Evolutionary conservation across 306 rosid genomes (phyloP).

Genomic region (Sesbania bispinosa): DNA sequence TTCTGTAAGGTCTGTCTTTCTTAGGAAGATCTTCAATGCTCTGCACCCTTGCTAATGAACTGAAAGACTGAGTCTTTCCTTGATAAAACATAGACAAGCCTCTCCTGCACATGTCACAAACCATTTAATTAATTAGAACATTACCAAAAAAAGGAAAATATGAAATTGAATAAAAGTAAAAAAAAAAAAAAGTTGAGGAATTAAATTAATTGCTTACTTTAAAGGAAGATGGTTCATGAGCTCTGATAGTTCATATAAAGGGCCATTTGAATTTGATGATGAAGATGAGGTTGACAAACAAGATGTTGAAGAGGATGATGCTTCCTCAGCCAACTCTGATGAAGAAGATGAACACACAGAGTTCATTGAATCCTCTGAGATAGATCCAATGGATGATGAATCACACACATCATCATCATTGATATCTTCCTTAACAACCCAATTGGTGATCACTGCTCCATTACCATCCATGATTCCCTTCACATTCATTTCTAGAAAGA

Average conservation of each 20-base stretch:
- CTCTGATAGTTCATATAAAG: slow-evolving; percentile 73
- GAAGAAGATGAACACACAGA: slow-evolving; percentile 52
- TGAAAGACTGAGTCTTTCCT: slow-evolving; percentile 75
- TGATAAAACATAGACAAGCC: slow-evolving; percentile 73
- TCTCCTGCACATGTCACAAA: slow-evolving; percentile 52
- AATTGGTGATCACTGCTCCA: slow-evolving; percentile 17
- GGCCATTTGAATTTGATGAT: slow-evolving; percentile 47
- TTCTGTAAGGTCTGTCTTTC: slow-evolving; percentile 42
- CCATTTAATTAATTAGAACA: background rate
- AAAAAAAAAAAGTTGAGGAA: too few species aligned
- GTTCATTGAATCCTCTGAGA: slow-evolving; percentile 38
- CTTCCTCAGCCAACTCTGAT: slow-evolving; percentile 58
- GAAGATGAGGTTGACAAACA: slow-evolving; percentile 32
- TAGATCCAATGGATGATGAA: slow-evolving; percentile 40
- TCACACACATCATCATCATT: slow-evolving; percentile 24
- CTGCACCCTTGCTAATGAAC: slow-evolving; percentile 48
- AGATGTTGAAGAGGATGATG: slow-evolving; percentile 41
- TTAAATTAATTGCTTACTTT: slow-evolving; percentile 60
- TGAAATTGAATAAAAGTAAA: background rate
- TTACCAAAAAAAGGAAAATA: background rate
- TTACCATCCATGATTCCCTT: slow-evolving; percentile 21
- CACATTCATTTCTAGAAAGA: slow-evolving; percentile 11
- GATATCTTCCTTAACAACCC: slow-evolving; percentile 37
- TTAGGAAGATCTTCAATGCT: slow-evolving; percentile 73
- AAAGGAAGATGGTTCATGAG: slow-evolving; percentile 76